Conservation (phyloP, 2,329 filamentous ascomycete genomes). For the Xylaria sp. region DNA sequence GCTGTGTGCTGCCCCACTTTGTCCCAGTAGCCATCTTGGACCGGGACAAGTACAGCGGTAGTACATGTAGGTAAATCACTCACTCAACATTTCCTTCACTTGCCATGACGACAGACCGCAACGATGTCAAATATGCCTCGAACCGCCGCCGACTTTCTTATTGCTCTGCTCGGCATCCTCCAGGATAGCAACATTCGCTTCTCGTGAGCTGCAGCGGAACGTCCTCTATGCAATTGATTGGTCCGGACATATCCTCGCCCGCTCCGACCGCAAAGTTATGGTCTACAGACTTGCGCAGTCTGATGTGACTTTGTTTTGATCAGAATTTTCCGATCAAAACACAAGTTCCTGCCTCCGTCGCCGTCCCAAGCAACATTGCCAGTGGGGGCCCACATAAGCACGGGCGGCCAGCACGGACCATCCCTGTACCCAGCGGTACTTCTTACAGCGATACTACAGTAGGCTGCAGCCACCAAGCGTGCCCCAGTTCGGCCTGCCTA, state of each 20-base stretch:
- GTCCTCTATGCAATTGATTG: slow-evolving; percentile 26
- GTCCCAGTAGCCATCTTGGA: slow-evolving; percentile 23
- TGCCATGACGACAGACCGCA: slow-evolving; percentile 40
- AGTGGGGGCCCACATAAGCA: slow-evolving; percentile 15
- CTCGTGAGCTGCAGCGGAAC: neutral
- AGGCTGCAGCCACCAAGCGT: slow-evolving; percentile 9
- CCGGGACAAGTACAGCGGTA: slow-evolving; percentile 18
- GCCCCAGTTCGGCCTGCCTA: too few species aligned
- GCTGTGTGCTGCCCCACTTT: slow-evolving; percentile 23
- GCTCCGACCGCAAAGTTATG: slow-evolving; percentile 5
- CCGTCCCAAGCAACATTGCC: slow-evolving; percentile 27
- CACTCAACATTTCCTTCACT: slow-evolving; percentile 36
- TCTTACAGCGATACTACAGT: neutral
- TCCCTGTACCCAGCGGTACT: slow-evolving; percentile 2
- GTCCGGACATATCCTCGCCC: neutral
- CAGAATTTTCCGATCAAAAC: slow-evolving; percentile 36
- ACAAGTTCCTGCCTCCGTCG: slow-evolving; percentile 24
- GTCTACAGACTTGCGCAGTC: neutral
- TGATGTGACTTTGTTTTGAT: slow-evolving; percentile 37
- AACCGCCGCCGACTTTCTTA: slow-evolving; percentile 17
- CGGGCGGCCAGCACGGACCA: slow-evolving; percentile 28
- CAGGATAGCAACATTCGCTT: neutral
- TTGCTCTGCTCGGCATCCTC: slow-evolving; percentile 9
- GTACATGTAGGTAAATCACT: slow-evolving; percentile 42
- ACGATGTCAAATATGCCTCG: slow-evolving; percentile 36